phyloP scores from a whole-genome alignment of 805 yeast genomes.

The Candida alai region DNA sequence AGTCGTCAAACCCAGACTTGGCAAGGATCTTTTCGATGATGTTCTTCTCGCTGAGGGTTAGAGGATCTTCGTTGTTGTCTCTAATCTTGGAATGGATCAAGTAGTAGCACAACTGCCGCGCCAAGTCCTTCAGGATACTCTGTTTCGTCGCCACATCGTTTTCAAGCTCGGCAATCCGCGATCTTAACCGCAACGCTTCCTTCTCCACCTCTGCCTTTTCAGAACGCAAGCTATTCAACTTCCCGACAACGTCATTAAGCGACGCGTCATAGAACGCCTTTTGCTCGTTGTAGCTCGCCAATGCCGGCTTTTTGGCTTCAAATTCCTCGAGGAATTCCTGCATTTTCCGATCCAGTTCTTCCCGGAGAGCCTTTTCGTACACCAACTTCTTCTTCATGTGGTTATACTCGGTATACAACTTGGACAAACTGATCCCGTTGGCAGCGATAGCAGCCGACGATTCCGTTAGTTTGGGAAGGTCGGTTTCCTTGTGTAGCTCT shows the following conservation, averaged over 20 bases:
- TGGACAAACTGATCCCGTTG: conserved; percentile 57
- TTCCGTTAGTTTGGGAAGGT: conserved; percentile 46
- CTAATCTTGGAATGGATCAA: conserved; percentile 62
- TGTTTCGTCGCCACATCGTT: conserved; percentile 46
- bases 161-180: conserved; percentile 39
- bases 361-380: conserved; percentile 68
- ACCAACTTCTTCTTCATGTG: conserved; percentile 61
- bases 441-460: conserved; percentile 51
- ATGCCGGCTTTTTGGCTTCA: conserved; percentile 72
- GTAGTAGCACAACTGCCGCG: conserved; percentile 76
- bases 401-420: conserved; percentile 61
- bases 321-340: conserved; percentile 70
- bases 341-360: conserved; percentile 64
- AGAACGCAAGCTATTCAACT: conserved; percentile 48
- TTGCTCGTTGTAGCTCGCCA: conserved; percentile 61
- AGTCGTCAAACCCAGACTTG: conserved; percentile 25
- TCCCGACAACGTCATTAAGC: conserved; percentile 48
- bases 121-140: conserved; percentile 65
- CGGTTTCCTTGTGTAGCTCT: conserved; percentile 36
- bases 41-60: conserved; percentile 61
- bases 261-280: conserved; percentile 52
- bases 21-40: conserved; percentile 55
- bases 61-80: conserved; percentile 53
- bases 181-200: conserved; percentile 31
- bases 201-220: conserved; percentile 46